Percentiles rank a stretch among this genome's conserved stretches.
These are phyloP conservation scores for Diplodia scrobiculata DNA, from an alignment of 2,329 filamentous ascomycete species.

Conservation along the genomic window DNA sequence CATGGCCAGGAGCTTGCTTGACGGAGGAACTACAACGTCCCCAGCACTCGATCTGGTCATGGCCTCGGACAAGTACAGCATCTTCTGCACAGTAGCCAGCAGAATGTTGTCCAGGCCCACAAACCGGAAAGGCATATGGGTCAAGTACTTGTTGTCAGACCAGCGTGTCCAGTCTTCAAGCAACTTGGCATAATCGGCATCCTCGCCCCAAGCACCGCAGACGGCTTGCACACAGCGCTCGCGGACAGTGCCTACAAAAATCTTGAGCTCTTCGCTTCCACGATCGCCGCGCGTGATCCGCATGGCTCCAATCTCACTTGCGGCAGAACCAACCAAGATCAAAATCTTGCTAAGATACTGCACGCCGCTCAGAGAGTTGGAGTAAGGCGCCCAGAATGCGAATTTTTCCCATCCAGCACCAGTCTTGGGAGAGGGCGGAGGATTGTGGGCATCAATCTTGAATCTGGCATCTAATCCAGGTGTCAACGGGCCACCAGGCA, in stretches of 20 bases:
- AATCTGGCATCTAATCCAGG: constrained; percentile 70
- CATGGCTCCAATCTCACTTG: constrained; percentile 80
- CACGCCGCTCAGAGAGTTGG: constrained; percentile 88
- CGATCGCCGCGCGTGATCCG: constrained; percentile 63
- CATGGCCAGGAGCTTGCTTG: constrained; percentile 84
- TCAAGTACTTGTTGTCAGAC: constrained; percentile 79
- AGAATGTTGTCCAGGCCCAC: constrained; percentile 81
- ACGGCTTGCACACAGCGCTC: constrained; percentile 84
- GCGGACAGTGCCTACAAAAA: constrained; percentile 73
- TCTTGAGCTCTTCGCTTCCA: constrained; percentile 71
- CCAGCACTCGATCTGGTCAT: constrained; percentile 72
- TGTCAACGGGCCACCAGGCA: constrained; percentile 57
- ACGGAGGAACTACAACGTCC: constrained; percentile 82
- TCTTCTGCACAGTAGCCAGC: constrained; percentile 86
- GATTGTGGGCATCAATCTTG: constrained; percentile 76
- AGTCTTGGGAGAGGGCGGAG: constrained; percentile 69
- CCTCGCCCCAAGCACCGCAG: constrained; percentile 88
- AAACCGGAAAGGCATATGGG: constrained; percentile 86
- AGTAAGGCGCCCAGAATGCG: constrained; percentile 93
- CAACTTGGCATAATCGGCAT: constrained; percentile 88
- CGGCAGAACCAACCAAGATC: constrained; percentile 78
- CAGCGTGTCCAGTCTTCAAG: constrained; percentile 92
- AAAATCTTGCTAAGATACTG: constrained; percentile 85
- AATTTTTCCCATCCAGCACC: constrained; percentile 91
- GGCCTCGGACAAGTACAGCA: constrained; percentile 87